Base-by-base conservation (phyloP, 805 yeast genomes). In the Clavispora asparagi region DNA sequence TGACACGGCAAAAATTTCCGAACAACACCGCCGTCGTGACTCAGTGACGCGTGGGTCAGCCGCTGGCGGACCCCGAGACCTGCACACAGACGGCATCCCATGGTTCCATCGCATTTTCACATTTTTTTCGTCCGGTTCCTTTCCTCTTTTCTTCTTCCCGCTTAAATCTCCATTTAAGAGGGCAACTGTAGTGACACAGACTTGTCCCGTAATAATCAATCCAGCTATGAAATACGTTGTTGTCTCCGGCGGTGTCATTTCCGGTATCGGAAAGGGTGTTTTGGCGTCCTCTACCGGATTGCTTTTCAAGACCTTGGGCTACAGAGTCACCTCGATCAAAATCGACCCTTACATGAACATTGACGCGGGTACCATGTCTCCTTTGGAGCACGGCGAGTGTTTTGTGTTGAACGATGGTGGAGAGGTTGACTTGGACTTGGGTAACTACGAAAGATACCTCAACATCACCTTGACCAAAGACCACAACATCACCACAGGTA, bases 281-380 rank as follows among this genome's bases (percentile, higher is more conserved):
- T 77, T 86, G 49, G 99, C 99, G 50, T 90, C 97, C 31, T 89
- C 97, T 50, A 94, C 98, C 30, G 99, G 99, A 50, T 82, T 94
- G 71, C 69, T 94, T 54, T 79, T 94, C 70, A 94, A 94, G 69
- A 91, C 99, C 36, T 73, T 88, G 48, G 99, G 99, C 50, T 78
- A 87, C 61, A 84, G 95, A 64, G 98, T 92, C 52, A 92, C 99
- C 4, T 90, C 98, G 13, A 92, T 94, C 74, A 94, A 94, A 70
- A 94, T 94, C 61, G 99, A 94, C 73, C 99, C 99, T 36, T 94
- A 94, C 71, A 87, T 94, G 95, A 94, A 94, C 73, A 89, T 94
- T 57, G 99, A 94, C 73, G 99, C 99, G 35, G 99, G 99, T 60
- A 94, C 99, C 39, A 94, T 94, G 99, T 88, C 97, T 37, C 99